Evolutionary conservation across 495 filamentous ascomycete genomes (phyloP), one percentile per base, ranked within the genome.

Genomic region (Pyrenula massariospora): DNA sequence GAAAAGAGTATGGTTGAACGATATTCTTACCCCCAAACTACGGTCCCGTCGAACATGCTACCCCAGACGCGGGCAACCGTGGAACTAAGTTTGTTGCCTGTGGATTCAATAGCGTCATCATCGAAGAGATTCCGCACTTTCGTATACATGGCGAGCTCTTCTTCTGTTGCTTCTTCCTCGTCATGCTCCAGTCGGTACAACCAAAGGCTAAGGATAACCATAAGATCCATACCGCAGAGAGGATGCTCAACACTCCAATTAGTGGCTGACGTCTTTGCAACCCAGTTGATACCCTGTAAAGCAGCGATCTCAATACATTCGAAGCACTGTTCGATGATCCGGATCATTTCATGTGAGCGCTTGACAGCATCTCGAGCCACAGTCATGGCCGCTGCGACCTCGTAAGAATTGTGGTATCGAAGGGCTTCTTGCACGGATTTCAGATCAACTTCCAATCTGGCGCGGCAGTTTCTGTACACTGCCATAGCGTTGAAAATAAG

Each of bases 211-310:
- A 98, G 88, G 63, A 96, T 96, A 74, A 98, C 92, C 85, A 98
- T 96, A 65, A 98, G 79, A 70, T 98, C 93, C 73, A 98, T 80
- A 60, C 91, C 94, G 66, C 91, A 95, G 47, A 98, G 84, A 25
- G 94, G 93, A 68, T 98, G 93, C 75, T 98, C 93, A 51, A 97
- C 86, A 73, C 93, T 98, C 93, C 93, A 98, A 75, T 98, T 97
- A 54, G 93, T 95, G 52, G 93, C 89, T 55, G 89, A 95, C 22
- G 91, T 96, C 64, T 91, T 83, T 5, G 94, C 93, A 52, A 98
- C 92, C 93, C 93, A 97, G 68, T 93, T 91, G 63, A 98, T 94
- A 59, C 91, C 93, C 66, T 95, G 89, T 54, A 88, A 70, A 49
- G 94, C 93, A 3, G 93, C 92, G 55, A 94, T 95, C 71, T 97